Conservation (phyloP, 2,329 filamentous ascomycete species). For the Alternaria triticina region DNA sequence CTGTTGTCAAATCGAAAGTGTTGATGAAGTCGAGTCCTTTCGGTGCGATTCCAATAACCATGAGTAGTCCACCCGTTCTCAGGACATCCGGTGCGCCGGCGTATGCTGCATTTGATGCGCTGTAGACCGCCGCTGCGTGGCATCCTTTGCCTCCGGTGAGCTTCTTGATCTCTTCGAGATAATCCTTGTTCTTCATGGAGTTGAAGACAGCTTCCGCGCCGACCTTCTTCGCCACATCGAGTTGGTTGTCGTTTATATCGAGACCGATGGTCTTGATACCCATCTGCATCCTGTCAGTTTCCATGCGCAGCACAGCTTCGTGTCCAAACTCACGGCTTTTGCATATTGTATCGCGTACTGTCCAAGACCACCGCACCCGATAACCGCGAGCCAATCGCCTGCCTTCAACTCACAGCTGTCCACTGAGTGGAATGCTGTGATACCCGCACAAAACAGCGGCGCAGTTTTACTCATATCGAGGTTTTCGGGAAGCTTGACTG, state of each 20-base stretch:
- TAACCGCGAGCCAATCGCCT: slow-evolving; percentile 52
- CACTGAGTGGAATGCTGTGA: slow-evolving; percentile 50
- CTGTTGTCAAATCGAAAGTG: slow-evolving; percentile 51
- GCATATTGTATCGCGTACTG: slow-evolving; percentile 57
- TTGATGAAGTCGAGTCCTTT: slow-evolving; percentile 47
- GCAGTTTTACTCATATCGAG: slow-evolving; percentile 47
- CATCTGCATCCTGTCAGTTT: slow-evolving; percentile 32
- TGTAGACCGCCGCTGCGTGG: slow-evolving; percentile 53
- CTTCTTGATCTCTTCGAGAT: slow-evolving; percentile 50
- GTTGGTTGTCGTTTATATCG: slow-evolving; percentile 54
- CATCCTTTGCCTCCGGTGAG: slow-evolving; percentile 50
- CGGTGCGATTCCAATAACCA: slow-evolving; percentile 53
- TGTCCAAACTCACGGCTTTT: slow-evolving; percentile 41
- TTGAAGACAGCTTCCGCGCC: slow-evolving; percentile 55
- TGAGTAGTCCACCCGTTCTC: slow-evolving; percentile 49
- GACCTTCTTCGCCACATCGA: slow-evolving; percentile 48
- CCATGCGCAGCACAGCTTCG: background rate
- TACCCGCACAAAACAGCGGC: slow-evolving; percentile 59
- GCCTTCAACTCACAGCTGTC: slow-evolving; percentile 40
- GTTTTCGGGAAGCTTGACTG: slow-evolving; percentile 49
- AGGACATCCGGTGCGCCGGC: slow-evolving; percentile 47
- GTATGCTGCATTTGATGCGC: slow-evolving; percentile 49
- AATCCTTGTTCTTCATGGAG: slow-evolving; percentile 48
- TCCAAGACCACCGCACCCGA: slow-evolving; percentile 55
- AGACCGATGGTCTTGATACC: slow-evolving; percentile 53